Percentiles rank a stretch among this genome's conserved stretches.
phyloP scores from a whole-genome alignment of 805 yeast species.

The Lachancea dasiensis region DNA sequence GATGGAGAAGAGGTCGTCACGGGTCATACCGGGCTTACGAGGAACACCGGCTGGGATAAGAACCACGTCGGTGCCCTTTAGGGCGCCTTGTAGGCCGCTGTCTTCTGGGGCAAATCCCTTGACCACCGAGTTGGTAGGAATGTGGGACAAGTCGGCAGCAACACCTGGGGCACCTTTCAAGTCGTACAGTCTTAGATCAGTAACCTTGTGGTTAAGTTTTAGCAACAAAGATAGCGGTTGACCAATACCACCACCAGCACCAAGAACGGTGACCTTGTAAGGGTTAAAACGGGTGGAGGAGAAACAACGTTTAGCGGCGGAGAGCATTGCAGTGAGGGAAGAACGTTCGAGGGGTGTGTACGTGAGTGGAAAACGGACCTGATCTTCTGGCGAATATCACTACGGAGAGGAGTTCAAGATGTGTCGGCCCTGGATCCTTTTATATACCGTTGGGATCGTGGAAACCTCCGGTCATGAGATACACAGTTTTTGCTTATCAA shows the following conservation, averaged over 20 bases:
- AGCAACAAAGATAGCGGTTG: conserved; percentile 78
- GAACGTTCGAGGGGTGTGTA: background rate
- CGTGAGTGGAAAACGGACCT: background rate
- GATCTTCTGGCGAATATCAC: no score
- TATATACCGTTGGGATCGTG: no score
- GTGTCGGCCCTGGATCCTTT: no score
- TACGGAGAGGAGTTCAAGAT: no score
- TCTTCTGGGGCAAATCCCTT: conserved; percentile 81
- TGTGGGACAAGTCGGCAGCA: conserved; percentile 91
- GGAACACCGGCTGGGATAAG: conserved; percentile 98
- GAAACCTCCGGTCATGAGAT: no score
- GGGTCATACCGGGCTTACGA: conserved; percentile 98
- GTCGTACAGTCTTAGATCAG: conserved; percentile 81
- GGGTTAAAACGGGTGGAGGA: conserved; percentile 60
- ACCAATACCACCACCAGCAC: conserved; percentile 95
- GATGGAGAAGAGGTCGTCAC: conserved; percentile 94
- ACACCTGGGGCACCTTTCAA: conserved; percentile 93
- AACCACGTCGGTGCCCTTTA: conserved; percentile 67
- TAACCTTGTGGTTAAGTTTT: conserved; percentile 84
- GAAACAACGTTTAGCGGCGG: conserved; percentile 55
- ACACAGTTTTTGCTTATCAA: no score
- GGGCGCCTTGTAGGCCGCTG: conserved; percentile 63
- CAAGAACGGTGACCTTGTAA: conserved; percentile 74
- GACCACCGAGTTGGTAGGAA: conserved; percentile 87
- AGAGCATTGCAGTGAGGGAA: conserved; percentile 38